Evolutionary conservation across 2,329 filamentous ascomycete genomes (phyloP), one percentile per base, ranked within the genome.

Genomic region (Bipolaris sorokiniana): DNA sequence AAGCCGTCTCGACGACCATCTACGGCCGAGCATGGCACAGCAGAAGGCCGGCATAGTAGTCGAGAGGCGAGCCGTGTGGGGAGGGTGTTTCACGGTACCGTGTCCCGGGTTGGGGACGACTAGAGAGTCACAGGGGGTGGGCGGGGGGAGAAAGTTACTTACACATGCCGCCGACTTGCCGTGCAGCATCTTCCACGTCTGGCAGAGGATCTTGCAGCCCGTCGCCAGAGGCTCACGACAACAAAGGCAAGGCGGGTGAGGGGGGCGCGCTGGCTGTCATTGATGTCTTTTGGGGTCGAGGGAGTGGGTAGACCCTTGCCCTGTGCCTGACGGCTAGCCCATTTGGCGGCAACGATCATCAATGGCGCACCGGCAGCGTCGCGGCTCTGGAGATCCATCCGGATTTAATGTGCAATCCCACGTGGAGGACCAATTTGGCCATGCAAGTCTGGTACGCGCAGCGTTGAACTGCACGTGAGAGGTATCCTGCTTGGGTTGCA

Each of bases 151-250:
- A 42, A 52, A 56, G 54, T 37, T 28, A 72, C 73, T 75, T 64
- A 77, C 75, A 75, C 74, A 77, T 76, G 67, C 71, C 72, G 72
- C 69, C 66, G 65, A 54, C 55, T 62, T 69, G 64, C 57, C 62
- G 59, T 57, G 59, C 66, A 65, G 70, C 68, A 70, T 75, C 71
- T 75, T 76, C 65, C 64, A 70, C 49, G 59, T 50, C 40, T 50
- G 57, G 56, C 61, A 49, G 61, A 61, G 56, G 58, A 47, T 46
- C 60, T 59, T 61, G 62, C 59, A 59, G 66, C 48, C 57, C 42
- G 47, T 56, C 41, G 51, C 45, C 38, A 54, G 57, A 56, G 60
- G 63, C 58, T 66, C 62, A 59, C 53, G 62, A 56, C 40, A 61
- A 56, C 44, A 49, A 31, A 44, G 33, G 54, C 34, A 53, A 48